Base-by-base conservation (phyloP, 805 yeast genomes). In the Pichia paraexigua region DNA sequence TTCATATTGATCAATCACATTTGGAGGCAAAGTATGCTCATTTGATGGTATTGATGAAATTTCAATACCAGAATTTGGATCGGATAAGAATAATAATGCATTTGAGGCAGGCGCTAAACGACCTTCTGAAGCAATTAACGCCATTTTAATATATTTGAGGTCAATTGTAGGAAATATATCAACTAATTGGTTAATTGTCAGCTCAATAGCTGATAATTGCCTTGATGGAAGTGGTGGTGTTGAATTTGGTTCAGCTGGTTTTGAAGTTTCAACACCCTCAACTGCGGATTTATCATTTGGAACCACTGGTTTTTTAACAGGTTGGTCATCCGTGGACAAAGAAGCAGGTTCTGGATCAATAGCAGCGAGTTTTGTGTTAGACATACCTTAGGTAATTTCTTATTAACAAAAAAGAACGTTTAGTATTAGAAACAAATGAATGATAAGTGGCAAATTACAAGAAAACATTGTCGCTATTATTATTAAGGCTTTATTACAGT, bases 111-210 rank as follows among this genome's bases (percentile, higher is more conserved):
- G 83, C 59, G 89, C 97, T 43, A 88, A 65, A 46, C 77, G 73
- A 28, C 95, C 96, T 46, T 76, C 79, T 20, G 95, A 81, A 2
- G 98, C 98, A 63, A 94, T 87, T 51, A 91, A 72, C 1, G 88
- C 83, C 28, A 95, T 90, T 50, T 82, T 80, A 55, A 88, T 74
- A 59, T 82, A 78, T 55, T 81, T 78, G 30, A 78, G 85, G 42
- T 89, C 96, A 24, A 82, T 68, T 18, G 73, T 70, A 1, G 99
- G 98, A 66, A 92, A 92, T 0, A 97, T 97, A 22, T 88, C 96
- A 59, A 76, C 74, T 56, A 92, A 73, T 42, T 87, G 49, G n/a
- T 50, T 46, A 12, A 54, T 40, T 4, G 46, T 50, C 9, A 37
- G 2, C 20, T 50, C 52, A 13, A 35, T 42, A 17, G 28, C 40